Base-by-base conservation (phyloP, 768 basidiomycete species). In the Psilocybe azurescens region DNA sequence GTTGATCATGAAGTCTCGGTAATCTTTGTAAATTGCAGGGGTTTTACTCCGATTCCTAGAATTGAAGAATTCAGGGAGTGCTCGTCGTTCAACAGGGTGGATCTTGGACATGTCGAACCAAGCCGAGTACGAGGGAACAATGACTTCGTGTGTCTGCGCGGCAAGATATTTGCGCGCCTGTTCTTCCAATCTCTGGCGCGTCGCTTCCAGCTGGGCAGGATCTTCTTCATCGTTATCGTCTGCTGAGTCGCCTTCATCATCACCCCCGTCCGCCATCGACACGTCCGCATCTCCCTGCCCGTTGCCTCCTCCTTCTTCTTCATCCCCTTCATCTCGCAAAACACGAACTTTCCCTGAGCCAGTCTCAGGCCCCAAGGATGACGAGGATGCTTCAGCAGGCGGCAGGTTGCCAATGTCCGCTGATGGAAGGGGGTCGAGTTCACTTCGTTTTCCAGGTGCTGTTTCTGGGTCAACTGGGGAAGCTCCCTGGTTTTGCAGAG, bases 1-100 rank as follows among this genome's bases (percentile, higher is more conserved):
- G 79, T 99, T 98, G 75, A 99, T 88, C 97, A 99, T 99, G 69
- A 99, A 99, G 81, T 99, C 97, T 62, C 97, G 89, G 71, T 99
- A 99, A 74, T 99, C 97, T 75, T 99, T 99, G 82, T 99, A 99
- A 64, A 98, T 95, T 18, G 93, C 83, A 0, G 97, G 97, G 1
- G 97, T 97, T 79, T 99, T 99, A 64, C 89, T 92, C 59, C 96
- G 79, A 75, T 99, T 98, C 56, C 94, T 84, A 49, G 92, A 93
- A 73, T 94, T 95, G 86, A 99, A 99, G 83, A 99, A 99, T 77
- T 99, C 97, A 36, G 97, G 97, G 30, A 99, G 81, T 0, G 94
- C 92, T 65, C 94, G 88, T 50, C 89, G 86, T 76, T 99, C 97
- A 63, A 99, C 91, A 9, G 92, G 86, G 70, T 97, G 93, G 59